Evolutionary conservation across 2,329 filamentous ascomycete genomes (phyloP), one percentile per base, ranked within the genome.

Genomic region (Boeremia exigua): DNA sequence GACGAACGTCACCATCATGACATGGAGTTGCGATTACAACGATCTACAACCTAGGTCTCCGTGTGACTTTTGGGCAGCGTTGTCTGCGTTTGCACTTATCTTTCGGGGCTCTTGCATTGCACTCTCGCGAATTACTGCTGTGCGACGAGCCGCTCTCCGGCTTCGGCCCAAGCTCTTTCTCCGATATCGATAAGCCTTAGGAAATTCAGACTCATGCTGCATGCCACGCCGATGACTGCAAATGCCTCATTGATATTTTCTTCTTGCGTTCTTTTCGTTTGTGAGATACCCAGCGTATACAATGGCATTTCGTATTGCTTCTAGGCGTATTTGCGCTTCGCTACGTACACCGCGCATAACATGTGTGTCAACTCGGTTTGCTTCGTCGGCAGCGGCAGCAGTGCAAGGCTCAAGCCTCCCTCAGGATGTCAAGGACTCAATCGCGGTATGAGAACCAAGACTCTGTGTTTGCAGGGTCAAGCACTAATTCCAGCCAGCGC

Each of bases 371-470:
- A 54, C 60, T 46, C 72, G 73, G n/a, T 77, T 75, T 72, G 75
- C 77, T 32, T 76, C 77, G 17, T 69, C 74, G 17, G 73, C 74
- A 9, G 70, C 76, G 38, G 71, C 74, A 40, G 73, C 73, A 27
- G 44, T 74, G 27, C 66, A 72, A 53, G 67, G 62, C 33, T 79
- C 77, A 23, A 79, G 70, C 61, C 70, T 80, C 50, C 77, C 77
- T 19, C 67, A 73, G 43, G 69, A 73, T 59, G 59, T 78, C 34
- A 74, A 75, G 56, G 70, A 77, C 58, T 74, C 75, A 47, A 79
- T 80, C 64, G 69, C 75, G 51, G 78, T 59, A 53, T 17, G 43
- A 15, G 6, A 4, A 7, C 6, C 12, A 14, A 19, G 14, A 25
- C 11, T 9, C 14, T 14, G 19, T n/a, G 5, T 2, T 8, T 15